Evolutionary conservation across 345 rosid species (phyloP), one percentile per base, ranked within the genome.

Genomic region (Anacardium occidentale): DNA sequence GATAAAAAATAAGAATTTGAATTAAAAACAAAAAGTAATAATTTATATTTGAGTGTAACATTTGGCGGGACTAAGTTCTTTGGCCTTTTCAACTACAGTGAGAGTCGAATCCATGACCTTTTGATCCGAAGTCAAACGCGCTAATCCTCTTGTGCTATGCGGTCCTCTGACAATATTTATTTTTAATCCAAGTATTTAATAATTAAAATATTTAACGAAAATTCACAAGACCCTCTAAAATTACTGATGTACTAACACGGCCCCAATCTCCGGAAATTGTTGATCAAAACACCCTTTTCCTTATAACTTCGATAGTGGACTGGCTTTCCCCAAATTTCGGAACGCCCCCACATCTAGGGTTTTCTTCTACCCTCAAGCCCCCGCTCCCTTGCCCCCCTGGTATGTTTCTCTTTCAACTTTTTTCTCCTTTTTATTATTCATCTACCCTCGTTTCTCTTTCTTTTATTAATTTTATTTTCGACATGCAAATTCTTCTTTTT

Each of bases 51-150:
- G n/a, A n/a, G n/a, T n/a, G n/a, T n/a, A n/a, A n/a, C n/a, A n/a
- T n/a, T n/a, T n/a, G n/a, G n/a, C n/a, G n/a, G n/a, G n/a, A n/a
- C n/a, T n/a, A 42, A 42, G 10, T n/a, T n/a, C n/a, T n/a, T n/a
- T n/a, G n/a, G n/a, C n/a, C n/a, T n/a, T n/a, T 29, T 50, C 86
- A 89, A 88, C 93, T 84, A 88, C 93, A 89, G 90, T 88, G 93
- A 87, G 85, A 82, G 90, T 90, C 97, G 97, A 91, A 86, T 90
- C 89, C 91, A 87, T 96, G 96, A 91, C 96, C 97, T 91, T 88
- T 88, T 91, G 96, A 94, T 90, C 94, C 97, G 93, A 94, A 94
- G 97, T 90, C 96, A 90, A 90, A 93, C 93, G 95, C 94, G 90
- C 94, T 89, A 90, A 90, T 90, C 93, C 93, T 89, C 94, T n/a